Base-by-base conservation (phyloP, 179 eudicot species). In the Silene coronaria region DNA sequence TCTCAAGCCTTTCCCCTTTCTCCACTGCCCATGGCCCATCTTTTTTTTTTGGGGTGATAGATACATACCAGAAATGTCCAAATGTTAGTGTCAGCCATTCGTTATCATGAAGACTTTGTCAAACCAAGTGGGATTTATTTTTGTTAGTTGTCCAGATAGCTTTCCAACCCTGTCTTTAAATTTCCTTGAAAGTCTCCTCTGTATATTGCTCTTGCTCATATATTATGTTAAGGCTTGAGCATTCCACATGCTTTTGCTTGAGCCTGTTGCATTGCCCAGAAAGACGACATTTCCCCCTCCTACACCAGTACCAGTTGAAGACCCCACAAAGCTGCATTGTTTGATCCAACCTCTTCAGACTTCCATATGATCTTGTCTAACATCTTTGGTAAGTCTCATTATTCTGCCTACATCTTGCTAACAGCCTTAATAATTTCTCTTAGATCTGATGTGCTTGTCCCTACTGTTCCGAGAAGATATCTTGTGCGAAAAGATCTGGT, bases 261-360 rank as follows among this genome's bases (percentile, higher is more conserved):
- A 76, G 72, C 77, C 62, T 70, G 63, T 76, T 59, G 78, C 84
- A 55, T 63, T 70, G 23, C 76, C 60, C 81, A 81, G 82, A 85
- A 76, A 85, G 85, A 79, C 77, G 87, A 71, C 76, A 80, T 66
- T 26, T 59, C 85, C 89, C 90, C 91, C 92, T 89, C 89, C 88
- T 76, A 80, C 87, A 80, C 86, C 88, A 82, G 89, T 86, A 89
- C 91, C 89, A 85, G 91, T 87, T 86, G 91, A 85, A 83, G 87
- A 82, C 87, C 75, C 80, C 88, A 86, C 86, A 88, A 74, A 80
- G 85, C 86, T 82, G 83, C 92, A 86, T 80, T 77, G 34, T 81
- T 68, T 68, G 80, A 46, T 87, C 80, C 78, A 68, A 77, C 75
- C 79, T 74, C 79, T 71, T 82, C 92, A 87, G 88, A 85, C 84